Conservation (phyloP, 768 basidiomycete genomes). For the Cystobasidium tubakii region DNA sequence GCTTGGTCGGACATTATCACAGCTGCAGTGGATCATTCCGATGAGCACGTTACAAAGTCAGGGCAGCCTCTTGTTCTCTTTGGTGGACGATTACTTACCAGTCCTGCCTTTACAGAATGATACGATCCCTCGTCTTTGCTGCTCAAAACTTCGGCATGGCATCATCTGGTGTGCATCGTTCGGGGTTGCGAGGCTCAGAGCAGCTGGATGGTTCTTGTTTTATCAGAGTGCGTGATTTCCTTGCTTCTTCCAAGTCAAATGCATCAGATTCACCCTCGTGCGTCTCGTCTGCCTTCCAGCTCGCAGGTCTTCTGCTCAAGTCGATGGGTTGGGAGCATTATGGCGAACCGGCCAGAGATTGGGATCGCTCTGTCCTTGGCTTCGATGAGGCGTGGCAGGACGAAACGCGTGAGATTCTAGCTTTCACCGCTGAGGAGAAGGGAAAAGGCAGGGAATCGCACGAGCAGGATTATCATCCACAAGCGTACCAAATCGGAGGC, state of each 20-base stretch:
- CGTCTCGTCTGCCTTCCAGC: not conserved
- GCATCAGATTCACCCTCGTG: not conserved
- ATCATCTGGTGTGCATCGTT: constrained; percentile 37
- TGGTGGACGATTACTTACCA: not conserved
- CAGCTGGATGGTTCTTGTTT: constrained; percentile 45
- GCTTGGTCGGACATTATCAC: constrained; percentile 34
- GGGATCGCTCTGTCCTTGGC: constrained; percentile 43
- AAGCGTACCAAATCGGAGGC: not conserved
- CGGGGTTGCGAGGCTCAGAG: constrained; percentile 35
- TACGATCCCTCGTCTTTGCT: constrained; percentile 43
- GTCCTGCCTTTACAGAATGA: constrained; percentile 1
- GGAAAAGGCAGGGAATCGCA: not conserved
- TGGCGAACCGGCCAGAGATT: constrained; percentile 35
- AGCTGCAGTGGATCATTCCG: constrained; percentile 41
- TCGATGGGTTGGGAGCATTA: constrained; percentile 45
- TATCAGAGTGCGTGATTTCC: constrained; percentile 38
- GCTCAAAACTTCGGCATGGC: constrained; percentile 41
- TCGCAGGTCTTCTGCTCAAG: constrained; percentile 40
- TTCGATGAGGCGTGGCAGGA: constrained; percentile 41
- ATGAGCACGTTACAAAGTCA: constrained; percentile 44
- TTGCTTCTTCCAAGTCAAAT: not conserved
- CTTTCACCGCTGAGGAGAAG: not conserved
- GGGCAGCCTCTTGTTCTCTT: not conserved
- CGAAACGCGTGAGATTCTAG: constrained; percentile 3
- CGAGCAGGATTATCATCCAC: not conserved